A percentile compares a stretch with the other conserved stretches of the same genome.
Conservation (phyloP, 148 eudicot genomes). For the Chenopodium album region DNA sequence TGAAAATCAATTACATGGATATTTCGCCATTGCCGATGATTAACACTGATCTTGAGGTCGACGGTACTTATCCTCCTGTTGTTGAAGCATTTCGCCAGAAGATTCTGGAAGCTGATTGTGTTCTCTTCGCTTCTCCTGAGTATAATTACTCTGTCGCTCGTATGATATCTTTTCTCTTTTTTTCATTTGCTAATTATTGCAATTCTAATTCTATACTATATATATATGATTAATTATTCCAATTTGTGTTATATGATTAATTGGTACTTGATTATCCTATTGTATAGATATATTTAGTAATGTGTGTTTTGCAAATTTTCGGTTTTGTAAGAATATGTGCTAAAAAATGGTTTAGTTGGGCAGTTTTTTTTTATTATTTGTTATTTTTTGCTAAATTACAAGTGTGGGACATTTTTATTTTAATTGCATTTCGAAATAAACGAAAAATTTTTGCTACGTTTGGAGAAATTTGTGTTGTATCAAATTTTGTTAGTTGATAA, state of each 20-base stretch:
- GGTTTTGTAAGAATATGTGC: background rate
- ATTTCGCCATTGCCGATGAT: conserved; percentile 72
- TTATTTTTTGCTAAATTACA: background rate
- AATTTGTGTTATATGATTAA: background rate
- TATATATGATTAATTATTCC: too few species aligned
- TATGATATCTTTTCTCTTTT: conserved; percentile 15
- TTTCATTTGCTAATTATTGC: background rate
- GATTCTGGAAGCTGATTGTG: conserved; percentile 61
- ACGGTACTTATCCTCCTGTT: conserved; percentile 53
- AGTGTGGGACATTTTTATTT: too few species aligned
- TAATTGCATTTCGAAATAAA: too few species aligned
- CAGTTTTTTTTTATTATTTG: too few species aligned
- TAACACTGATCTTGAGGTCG: conserved; percentile 78
- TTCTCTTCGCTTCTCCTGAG: conserved; percentile 91
- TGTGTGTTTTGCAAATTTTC: background rate
- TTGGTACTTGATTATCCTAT: background rate
- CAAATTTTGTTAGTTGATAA: too few species aligned
- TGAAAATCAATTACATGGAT: conserved; percentile 67
- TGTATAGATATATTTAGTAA: background rate
- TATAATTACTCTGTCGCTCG: conserved; percentile 80
- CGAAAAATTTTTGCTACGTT: too few species aligned
- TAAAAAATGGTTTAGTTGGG: background rate
- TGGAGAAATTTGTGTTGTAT: too few species aligned
- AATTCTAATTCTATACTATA: background rate
- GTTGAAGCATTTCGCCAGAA: conserved; percentile 79